phyloP scores from a whole-genome alignment of 345 rosid species.

The Viola odorata region DNA sequence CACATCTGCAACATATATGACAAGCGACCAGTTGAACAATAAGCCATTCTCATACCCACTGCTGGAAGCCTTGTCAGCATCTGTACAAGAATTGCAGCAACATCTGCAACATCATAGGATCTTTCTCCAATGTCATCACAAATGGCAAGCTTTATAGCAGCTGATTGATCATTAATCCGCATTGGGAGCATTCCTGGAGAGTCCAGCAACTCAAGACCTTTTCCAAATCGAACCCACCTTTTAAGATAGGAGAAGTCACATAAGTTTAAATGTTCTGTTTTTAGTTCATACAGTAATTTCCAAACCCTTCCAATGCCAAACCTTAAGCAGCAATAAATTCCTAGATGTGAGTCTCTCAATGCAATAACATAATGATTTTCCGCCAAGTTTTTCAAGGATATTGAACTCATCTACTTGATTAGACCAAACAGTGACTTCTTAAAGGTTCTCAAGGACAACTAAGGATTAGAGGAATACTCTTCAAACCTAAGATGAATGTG shows the following conservation, averaged over 20 bases:
- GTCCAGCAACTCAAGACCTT: conserved; percentile 80
- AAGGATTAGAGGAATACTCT: no score
- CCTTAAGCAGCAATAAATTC: background rate
- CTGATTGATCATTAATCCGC: conserved; percentile 84
- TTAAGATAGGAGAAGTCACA: background rate
- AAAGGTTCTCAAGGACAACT: no score
- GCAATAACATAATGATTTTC: no score
- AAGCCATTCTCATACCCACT: conserved; percentile 37
- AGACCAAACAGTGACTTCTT: no score
- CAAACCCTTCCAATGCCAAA: background rate
- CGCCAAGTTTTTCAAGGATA: no score
- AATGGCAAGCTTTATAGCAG: conserved; percentile 93
- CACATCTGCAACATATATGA: no score
- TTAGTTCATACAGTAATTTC: background rate
- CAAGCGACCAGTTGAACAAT: conserved; percentile 3
- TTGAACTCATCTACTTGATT: no score
- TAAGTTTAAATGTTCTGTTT: background rate
- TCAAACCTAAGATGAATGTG: no score
- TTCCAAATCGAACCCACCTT: conserved; percentile 86
- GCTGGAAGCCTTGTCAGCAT: conserved; percentile 66
- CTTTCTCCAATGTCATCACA: conserved; percentile 97
- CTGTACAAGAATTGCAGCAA: conserved; percentile 83
- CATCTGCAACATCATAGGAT: conserved; percentile 77
- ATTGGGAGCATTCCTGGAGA: conserved; percentile 92
- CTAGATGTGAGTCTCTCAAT: background rate